Evolutionary conservation across 257 asterid genomes (phyloP).

Genomic region (Rhazya stricta): DNA sequence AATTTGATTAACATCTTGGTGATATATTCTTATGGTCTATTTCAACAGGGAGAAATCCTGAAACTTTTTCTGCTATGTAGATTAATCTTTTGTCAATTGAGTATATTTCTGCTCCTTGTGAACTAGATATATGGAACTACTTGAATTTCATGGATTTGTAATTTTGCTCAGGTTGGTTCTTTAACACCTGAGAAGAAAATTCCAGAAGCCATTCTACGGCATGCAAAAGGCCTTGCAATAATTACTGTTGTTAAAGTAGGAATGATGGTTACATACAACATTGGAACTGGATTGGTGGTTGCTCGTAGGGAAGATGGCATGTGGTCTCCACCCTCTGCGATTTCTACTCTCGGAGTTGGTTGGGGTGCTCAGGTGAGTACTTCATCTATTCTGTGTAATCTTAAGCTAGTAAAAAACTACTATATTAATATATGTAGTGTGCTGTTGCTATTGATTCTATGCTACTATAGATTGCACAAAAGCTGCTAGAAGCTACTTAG

Average conservation of each 20-base stretch:
- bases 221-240: constrained; percentile 95
- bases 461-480: not conserved
- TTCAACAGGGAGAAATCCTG: not conserved
- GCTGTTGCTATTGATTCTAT: not conserved
- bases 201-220: constrained; percentile 75
- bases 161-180: constrained; percentile 61
- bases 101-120: not conserved
- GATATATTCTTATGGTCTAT: not conserved
- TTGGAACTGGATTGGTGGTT: constrained; percentile 92
- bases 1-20: not conserved
- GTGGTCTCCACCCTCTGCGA: constrained; percentile 99
- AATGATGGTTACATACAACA: constrained; percentile 82
- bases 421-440: not conserved
- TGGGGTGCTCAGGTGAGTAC: constrained; percentile 98
- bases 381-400: not conserved
- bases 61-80: not conserved
- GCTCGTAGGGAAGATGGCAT: constrained; percentile 90
- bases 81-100: not conserved
- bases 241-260: constrained; percentile 89
- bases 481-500: not conserved
- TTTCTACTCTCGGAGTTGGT: constrained; percentile 85
- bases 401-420: not conserved
- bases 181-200: constrained; percentile 77
- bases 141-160: constrained; percentile 3
- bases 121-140: not conserved